Conservation (phyloP, 2,329 filamentous ascomycete species). For the Xylariaceae sp. region DNA sequence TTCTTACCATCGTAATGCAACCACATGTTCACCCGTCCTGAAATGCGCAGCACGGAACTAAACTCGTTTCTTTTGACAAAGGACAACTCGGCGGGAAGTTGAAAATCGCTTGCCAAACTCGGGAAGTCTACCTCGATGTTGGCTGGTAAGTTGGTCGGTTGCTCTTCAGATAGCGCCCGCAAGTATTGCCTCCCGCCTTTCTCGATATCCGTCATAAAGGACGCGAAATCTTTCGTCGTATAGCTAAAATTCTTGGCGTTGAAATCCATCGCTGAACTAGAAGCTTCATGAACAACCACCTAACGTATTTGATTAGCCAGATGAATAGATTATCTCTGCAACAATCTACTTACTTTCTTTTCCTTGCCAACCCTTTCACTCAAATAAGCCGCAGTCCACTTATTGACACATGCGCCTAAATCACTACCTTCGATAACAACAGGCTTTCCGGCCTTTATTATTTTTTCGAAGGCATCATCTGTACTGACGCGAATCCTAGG, state of each 20-base stretch:
- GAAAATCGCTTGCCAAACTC: conserved; percentile 63
- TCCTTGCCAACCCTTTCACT: conserved; percentile 55
- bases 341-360: conserved; percentile 48
- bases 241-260: conserved; percentile 80
- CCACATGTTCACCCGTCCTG: conserved; percentile 81
- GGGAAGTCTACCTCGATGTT: conserved; percentile 69
- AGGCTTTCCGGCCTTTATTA: conserved; percentile 57
- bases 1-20: conserved; percentile 73
- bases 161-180: conserved; percentile 67
- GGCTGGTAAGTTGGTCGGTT: conserved; percentile 67
- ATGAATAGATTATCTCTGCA: background rate
- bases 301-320: conserved; percentile 31
- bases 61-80: conserved; percentile 61
- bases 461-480: conserved; percentile 52
- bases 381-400: conserved; percentile 69
- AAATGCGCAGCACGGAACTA: conserved; percentile 75
- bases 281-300: conserved; percentile 71
- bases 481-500: conserved; percentile 50
- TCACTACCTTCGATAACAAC: conserved; percentile 61
- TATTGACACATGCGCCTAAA: conserved; percentile 61
- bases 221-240: conserved; percentile 60
- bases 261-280: conserved; percentile 69
- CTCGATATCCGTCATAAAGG: conserved; percentile 60
- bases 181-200: conserved; percentile 66
- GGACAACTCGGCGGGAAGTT: conserved; percentile 57